Percentiles rank a stretch among this genome's conserved stretches.
Conservation (phyloP, 257 asterid species). For the Primulina huaijiensis region DNA sequence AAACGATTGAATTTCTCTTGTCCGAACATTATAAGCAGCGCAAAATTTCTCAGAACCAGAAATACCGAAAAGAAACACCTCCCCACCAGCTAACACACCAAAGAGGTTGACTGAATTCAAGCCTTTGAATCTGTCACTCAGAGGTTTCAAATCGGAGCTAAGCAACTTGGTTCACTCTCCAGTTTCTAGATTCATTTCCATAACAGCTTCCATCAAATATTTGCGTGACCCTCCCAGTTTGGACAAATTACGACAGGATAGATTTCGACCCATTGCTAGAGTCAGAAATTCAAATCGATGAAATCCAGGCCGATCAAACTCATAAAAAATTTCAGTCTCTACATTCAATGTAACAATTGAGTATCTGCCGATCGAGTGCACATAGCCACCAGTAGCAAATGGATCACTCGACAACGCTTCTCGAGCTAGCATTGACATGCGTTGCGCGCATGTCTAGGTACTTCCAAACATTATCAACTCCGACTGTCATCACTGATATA, state of each 20-base stretch:
- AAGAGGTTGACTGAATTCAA: too few species aligned
- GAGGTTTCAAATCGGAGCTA: neutral
- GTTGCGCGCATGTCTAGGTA: neutral
- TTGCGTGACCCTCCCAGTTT: too few species aligned
- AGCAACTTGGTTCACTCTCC: neutral
- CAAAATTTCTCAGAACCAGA: neutral
- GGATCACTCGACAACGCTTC: fast-evolving
- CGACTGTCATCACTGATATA: neutral
- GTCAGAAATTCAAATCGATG: too few species aligned
- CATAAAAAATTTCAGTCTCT: neutral
- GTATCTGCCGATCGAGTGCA: neutral
- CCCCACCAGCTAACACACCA: too few species aligned
- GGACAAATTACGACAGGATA: neutral
- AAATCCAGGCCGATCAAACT: neutral
- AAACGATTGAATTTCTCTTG: neutral
- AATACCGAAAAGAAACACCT: too few species aligned
- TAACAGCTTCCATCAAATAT: neutral
- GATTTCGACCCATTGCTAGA: neutral
- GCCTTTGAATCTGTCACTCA: neutral
- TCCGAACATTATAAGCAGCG: neutral
- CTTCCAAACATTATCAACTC: neutral
- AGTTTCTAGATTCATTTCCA: neutral
- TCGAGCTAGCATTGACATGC: neutral
- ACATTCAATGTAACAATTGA: neutral
- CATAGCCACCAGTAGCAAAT: neutral